A percentile compares a stretch with the other conserved stretches of the same genome.
phyloP scores from a whole-genome alignment of 148 eudicot genomes.

The Mesembryanthemum crystallinum region DNA sequence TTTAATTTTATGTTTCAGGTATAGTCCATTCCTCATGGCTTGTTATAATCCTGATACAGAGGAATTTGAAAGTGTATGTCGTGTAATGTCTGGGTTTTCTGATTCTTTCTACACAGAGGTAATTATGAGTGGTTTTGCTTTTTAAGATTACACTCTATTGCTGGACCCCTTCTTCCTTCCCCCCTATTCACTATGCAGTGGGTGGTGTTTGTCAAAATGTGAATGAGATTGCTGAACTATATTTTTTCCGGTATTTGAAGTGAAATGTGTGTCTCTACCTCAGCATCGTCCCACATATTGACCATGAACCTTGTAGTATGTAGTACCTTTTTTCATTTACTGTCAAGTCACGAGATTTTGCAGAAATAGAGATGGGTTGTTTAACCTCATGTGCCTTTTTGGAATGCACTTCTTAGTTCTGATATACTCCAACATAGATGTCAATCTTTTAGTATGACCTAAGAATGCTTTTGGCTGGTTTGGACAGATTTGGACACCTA shows the following conservation, averaged over 20 bases:
- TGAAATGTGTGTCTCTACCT: neutral
- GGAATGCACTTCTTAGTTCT: neutral
- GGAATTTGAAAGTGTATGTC: slow-evolving; percentile 93
- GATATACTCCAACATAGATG: neutral
- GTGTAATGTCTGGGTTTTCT: slow-evolving; percentile 97
- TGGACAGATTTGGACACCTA: neutral
- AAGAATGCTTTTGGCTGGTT: neutral
- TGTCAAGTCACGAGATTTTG: neutral
- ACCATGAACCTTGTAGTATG: neutral
- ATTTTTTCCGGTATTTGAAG: neutral
- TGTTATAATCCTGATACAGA: slow-evolving; percentile 92
- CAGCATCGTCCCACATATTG: neutral
- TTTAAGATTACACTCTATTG: neutral
- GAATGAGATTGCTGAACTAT: neutral
- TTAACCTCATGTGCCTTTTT: neutral
- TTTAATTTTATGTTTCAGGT: slow-evolving; percentile 49
- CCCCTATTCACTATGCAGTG: neutral
- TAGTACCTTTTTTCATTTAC: neutral
- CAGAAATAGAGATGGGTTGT: neutral
- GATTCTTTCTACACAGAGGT: slow-evolving; percentile 93
- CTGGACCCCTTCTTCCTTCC: neutral
- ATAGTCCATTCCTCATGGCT: slow-evolving; percentile 97
- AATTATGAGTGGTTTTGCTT: slow-evolving; percentile 1
- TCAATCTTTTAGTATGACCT: neutral
- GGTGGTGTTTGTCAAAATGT: neutral